phyloP scores from a whole-genome alignment of 257 asterid genomes.

The Asclepias syriaca region DNA sequence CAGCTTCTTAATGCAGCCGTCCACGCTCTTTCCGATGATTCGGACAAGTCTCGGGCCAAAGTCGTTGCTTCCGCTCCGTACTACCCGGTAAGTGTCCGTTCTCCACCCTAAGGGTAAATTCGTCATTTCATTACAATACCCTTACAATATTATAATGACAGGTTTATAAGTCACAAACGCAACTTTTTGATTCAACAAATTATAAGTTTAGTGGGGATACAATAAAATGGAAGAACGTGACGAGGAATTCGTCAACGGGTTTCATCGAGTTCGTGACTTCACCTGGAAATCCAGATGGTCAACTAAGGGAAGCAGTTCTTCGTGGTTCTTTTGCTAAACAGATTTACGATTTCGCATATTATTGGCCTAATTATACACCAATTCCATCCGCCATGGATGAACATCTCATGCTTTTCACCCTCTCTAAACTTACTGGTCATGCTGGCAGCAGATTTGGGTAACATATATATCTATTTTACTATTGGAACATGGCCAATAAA shows the following conservation, averaged over 20 bases:
- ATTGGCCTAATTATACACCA: conserved; percentile 23
- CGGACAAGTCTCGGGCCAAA: background rate
- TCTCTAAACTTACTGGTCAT: conserved; percentile 20
- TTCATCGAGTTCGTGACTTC: conserved; percentile 20
- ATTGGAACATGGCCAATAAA: no score
- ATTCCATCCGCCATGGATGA: conserved; percentile 14
- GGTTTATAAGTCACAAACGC: conserved; percentile 14
- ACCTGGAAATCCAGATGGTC: conserved; percentile 23
- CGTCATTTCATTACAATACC: no score
- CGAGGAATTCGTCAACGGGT: background rate
- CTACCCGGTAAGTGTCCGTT: conserved; percentile 10
- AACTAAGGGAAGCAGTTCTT: conserved; percentile 12
- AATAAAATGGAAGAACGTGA: conserved; percentile 3
- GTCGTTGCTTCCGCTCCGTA: conserved; percentile 21
- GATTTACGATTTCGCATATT: conserved; percentile 21
- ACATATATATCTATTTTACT: background rate
- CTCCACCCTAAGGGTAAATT: no score
- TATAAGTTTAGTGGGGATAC: conserved; percentile 15
- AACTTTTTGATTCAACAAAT: conserved; percentile 9
- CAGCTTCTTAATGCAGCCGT: conserved; percentile 68
- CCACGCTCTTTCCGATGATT: conserved; percentile 14
- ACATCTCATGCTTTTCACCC: conserved; percentile 22
- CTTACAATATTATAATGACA: background rate
- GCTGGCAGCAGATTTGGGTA: conserved; percentile 19
- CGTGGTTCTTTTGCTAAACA: background rate